Percentiles rank a stretch among this genome's conserved stretches.
These are phyloP conservation scores for Didymella keratinophila DNA, from an alignment of 2,329 filamentous ascomycete genomes.

Conservation along the genomic window DNA sequence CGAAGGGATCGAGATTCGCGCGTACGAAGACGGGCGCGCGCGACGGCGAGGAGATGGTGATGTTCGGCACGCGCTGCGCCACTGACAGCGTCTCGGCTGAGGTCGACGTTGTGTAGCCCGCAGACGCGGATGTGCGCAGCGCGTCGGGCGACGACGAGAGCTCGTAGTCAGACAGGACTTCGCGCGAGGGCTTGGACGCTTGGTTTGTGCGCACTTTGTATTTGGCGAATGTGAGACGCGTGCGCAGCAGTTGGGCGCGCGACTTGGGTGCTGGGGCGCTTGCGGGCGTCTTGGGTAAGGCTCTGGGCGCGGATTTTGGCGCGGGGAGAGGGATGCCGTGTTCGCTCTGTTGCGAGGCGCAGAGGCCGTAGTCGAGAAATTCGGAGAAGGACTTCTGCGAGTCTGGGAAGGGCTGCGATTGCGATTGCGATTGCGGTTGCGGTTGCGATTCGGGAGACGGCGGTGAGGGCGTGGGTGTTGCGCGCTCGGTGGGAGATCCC, in stretches of 20 bases:
- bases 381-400: constrained; percentile 56
- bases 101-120: constrained; percentile 23
- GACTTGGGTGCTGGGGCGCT: constrained; percentile 44
- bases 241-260: constrained; percentile 70
- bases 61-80: constrained; percentile 31
- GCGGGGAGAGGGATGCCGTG: constrained; percentile 20
- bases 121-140: constrained; percentile 20
- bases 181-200: constrained; percentile 68
- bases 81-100: constrained; percentile 6
- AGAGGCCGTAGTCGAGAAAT: constrained; percentile 57
- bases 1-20: constrained; percentile 44
- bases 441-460: constrained; percentile 21
- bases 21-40: constrained; percentile 37
- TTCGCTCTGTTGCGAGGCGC: constrained; percentile 51
- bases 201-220: constrained; percentile 81
- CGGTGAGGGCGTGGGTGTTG: constrained; percentile 35
- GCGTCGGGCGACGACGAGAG: constrained; percentile 30
- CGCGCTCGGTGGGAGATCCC: constrained; percentile 47
- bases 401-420: constrained; percentile 28
- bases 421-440: constrained; percentile 6
- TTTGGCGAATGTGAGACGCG: constrained; percentile 73
- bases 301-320: constrained; percentile 3
- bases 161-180: constrained; percentile 55
- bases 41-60: constrained; percentile 41
- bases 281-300: constrained; percentile 16